phyloP scores from a whole-genome alignment of 768 basidiomycete species.

The Lactarius pseudohatsudake region DNA sequence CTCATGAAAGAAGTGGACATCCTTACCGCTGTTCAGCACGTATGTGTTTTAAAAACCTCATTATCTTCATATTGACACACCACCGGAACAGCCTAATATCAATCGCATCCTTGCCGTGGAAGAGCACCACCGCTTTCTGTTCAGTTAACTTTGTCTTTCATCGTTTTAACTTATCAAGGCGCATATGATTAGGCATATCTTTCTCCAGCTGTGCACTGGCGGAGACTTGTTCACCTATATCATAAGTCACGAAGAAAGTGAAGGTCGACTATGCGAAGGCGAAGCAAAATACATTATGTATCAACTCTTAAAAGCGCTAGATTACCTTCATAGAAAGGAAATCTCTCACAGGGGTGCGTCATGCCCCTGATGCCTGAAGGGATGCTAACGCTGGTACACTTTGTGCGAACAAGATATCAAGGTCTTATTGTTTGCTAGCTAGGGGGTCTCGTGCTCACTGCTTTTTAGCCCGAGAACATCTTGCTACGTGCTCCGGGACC shows the following conservation, averaged over 20 bases:
- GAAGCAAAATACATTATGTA: constrained; percentile 85
- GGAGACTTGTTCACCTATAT: constrained; percentile 90
- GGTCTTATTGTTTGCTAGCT: constrained; percentile 37
- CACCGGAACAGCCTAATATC: constrained; percentile 64
- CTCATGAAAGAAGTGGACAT: constrained; percentile 81
- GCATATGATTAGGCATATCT: constrained; percentile 58
- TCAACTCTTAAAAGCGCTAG: constrained; percentile 69
- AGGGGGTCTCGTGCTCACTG: not conserved
- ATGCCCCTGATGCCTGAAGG: not conserved
- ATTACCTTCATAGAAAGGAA: constrained; percentile 66
- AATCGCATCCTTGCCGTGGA: constrained; percentile 75
- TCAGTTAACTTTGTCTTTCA: constrained; percentile 27
- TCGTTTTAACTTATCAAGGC: not conserved
- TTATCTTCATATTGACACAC: not conserved
- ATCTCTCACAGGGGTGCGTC: constrained; percentile 77
- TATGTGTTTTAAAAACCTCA: constrained; percentile 36
- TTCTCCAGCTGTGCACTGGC: constrained; percentile 82
- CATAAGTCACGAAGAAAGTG: constrained; percentile 52
- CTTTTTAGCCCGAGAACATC: constrained; percentile 76
- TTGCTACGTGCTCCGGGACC: constrained; percentile 75
- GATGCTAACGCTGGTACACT: constrained; percentile 4
- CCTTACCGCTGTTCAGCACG: constrained; percentile 68
- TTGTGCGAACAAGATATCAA: constrained; percentile 54
- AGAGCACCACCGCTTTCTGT: constrained; percentile 61
- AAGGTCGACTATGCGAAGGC: constrained; percentile 62